Evolutionary conservation across 495 filamentous ascomycete genomes (phyloP).

Genomic region (Neurospora sp.): DNA sequence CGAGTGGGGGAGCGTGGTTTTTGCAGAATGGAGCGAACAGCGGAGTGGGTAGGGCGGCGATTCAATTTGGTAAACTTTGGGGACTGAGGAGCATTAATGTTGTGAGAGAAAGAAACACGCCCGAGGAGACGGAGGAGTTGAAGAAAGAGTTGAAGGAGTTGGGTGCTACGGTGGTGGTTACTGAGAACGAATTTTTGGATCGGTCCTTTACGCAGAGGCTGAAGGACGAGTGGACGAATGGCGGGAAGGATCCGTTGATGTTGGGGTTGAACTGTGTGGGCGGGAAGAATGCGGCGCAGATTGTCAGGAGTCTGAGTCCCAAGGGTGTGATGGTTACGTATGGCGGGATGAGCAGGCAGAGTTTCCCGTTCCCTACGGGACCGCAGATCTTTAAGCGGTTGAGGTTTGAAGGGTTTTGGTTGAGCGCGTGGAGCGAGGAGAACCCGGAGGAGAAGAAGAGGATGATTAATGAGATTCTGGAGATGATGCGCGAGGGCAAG

Average conservation of each 20-base stretch:
- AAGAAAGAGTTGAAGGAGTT: constrained; percentile 59
- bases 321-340: constrained; percentile 80
- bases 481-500: constrained; percentile 58
- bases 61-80: constrained; percentile 76
- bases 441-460: constrained; percentile 62
- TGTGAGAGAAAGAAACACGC: constrained; percentile 53
- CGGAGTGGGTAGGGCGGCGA: constrained; percentile 79
- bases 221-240: constrained; percentile 54
- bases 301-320: constrained; percentile 57
- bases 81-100: constrained; percentile 82
- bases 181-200: constrained; percentile 56
- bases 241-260: constrained; percentile 54
- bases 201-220: constrained; percentile 52
- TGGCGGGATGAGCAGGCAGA: constrained; percentile 85
- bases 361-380: constrained; percentile 63
- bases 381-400: constrained; percentile 87
- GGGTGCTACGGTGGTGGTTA: constrained; percentile 74
- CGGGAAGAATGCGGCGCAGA: constrained; percentile 63
- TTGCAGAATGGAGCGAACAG: constrained; percentile 94
- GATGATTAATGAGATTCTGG: constrained; percentile 73
- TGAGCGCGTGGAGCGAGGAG: constrained; percentile 75
- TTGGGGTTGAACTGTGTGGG: constrained; percentile 91
- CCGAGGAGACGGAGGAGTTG: constrained; percentile 52
- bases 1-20: constrained; percentile 69
- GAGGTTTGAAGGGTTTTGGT: constrained; percentile 85